Evolutionary conservation across 768 basidiomycete genomes (phyloP), one percentile per base, ranked within the genome.

Genomic region (Xerocomellus amylosporus): DNA sequence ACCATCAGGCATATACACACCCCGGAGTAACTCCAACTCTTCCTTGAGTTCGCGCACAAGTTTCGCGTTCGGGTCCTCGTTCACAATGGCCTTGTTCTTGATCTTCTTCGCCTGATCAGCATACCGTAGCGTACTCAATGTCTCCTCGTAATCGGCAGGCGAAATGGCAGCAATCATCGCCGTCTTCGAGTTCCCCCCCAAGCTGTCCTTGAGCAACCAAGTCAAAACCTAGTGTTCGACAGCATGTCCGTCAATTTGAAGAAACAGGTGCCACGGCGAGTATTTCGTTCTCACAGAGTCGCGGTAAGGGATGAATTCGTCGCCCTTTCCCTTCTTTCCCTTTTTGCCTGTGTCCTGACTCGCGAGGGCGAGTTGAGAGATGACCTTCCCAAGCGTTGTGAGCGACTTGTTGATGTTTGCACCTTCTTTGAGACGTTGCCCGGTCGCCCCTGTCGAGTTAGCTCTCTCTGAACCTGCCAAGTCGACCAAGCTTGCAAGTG

Each of bases 91-190:
- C 77, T 98, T 96, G 74, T 98, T 99, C 86, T 95, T 98, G 75
- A 99, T 99, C 86, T 96, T 96, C 87, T 99, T 99, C 33, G 96
- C 95, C 70, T 93, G 93, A 79, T 97, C 94, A 62, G 97, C 97
- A 73, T 99, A 98, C 6, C 97, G 89, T 54, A 99, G 77, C 2
- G 96, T 98, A 73, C 93, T 93, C 57, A 98, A 77, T 15, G 96
- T 98, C 72, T 98, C 96, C 61, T 98, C 96, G 66, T 98, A 98
- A 74, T 98, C 94, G 43, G 94, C 95, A n/a, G 94, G 95, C 42
- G 93, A 86, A 58, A 99, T 98, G 37, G 97, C 97, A 47, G 97
- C 97, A 60, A 99, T 98, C 97, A 99, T 98, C 5, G 96, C 94
- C 5, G 96, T 99, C 77, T 97, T 96, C 33, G 91, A 94, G 74